phyloP scores from a whole-genome alignment of 164 flowering plant species.

The Tetracentron sinense region DNA sequence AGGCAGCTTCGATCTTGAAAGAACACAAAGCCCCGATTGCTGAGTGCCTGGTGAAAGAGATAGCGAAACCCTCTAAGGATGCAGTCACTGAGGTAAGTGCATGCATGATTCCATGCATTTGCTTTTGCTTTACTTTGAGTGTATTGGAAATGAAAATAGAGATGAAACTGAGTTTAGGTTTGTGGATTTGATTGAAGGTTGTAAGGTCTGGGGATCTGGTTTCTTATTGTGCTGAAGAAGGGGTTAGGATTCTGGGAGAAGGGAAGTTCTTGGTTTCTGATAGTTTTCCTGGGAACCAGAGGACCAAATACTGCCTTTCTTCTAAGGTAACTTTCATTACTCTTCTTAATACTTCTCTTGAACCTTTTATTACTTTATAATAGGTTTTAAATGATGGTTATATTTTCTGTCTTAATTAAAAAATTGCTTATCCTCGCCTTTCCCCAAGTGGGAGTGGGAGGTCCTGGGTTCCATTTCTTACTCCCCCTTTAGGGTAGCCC shows the following conservation, averaged over 20 bases:
- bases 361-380: too few relatives aligned
- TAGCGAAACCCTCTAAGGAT: conserved; percentile 97
- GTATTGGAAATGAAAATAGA: too few relatives aligned
- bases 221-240: conserved; percentile 94
- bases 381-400: too few relatives aligned
- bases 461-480: too few relatives aligned
- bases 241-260: conserved; percentile 87
- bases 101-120: too few relatives aligned
- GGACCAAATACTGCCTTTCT: conserved; percentile 87
- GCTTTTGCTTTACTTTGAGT: too few relatives aligned
- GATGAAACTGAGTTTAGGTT: too few relatives aligned
- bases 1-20: conserved; percentile 88
- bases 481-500: too few relatives aligned
- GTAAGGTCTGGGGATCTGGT: conserved; percentile 96
- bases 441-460: too few relatives aligned
- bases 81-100: conserved; percentile 97
- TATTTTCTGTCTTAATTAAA: too few relatives aligned
- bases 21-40: conserved; percentile 89
- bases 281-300: conserved; percentile 97
- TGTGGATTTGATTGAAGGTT: conserved; percentile 47
- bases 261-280: conserved; percentile 88
- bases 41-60: conserved; percentile 89
- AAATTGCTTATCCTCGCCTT: too few relatives aligned
- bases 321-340: conserved; percentile 77
- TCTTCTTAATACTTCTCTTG: too few relatives aligned